phyloP scores from a whole-genome alignment of 148 eudicot species.

The Pharnaceum exiguum region DNA sequence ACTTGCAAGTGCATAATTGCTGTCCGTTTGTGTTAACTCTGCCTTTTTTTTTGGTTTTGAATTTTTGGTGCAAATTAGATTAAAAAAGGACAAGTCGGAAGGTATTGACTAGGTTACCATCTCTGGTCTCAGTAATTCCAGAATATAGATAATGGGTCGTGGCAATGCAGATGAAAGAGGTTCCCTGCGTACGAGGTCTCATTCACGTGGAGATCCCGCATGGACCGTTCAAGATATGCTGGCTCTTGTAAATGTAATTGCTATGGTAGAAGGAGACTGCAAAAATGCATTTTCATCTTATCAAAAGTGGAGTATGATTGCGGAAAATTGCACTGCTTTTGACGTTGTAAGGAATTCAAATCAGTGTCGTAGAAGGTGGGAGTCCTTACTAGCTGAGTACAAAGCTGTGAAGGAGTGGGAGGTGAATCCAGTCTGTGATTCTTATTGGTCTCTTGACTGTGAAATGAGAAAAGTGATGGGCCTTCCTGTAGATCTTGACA shows the following conservation, averaged over 20 bases:
- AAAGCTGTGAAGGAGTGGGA: slow-evolving; percentile 31
- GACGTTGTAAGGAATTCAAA: slow-evolving; percentile 46
- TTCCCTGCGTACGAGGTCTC: slow-evolving; percentile 58
- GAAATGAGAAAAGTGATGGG: slow-evolving; percentile 26
- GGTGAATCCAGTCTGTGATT: slow-evolving; percentile 5
- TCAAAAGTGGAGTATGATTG: slow-evolving; percentile 68
- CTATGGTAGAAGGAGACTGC: slow-evolving; percentile 57
- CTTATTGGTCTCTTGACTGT: slow-evolving; percentile 38
- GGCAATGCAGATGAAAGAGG: slow-evolving; percentile 17
- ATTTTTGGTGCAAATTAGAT: slow-evolving; percentile 5
- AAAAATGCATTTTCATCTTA: slow-evolving; percentile 50
- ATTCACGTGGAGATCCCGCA: slow-evolving; percentile 39
- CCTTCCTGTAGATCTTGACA: slow-evolving; percentile 39
- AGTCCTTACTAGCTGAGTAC: slow-evolving; percentile 38
- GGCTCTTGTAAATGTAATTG: slow-evolving; percentile 54
- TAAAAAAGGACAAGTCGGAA: background rate
- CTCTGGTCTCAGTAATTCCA: background rate
- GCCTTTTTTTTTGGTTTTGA: background rate
- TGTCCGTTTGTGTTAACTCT: no score
- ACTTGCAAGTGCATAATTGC: no score
- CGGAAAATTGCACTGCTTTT: slow-evolving; percentile 51
- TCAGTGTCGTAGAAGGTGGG: slow-evolving; percentile 74
- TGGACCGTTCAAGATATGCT: slow-evolving; percentile 61
- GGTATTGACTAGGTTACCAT: background rate
- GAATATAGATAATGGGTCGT: slow-evolving; percentile 18